phyloP scores from a whole-genome alignment of 257 asterid species.

The Capsicum baccatum region DNA sequence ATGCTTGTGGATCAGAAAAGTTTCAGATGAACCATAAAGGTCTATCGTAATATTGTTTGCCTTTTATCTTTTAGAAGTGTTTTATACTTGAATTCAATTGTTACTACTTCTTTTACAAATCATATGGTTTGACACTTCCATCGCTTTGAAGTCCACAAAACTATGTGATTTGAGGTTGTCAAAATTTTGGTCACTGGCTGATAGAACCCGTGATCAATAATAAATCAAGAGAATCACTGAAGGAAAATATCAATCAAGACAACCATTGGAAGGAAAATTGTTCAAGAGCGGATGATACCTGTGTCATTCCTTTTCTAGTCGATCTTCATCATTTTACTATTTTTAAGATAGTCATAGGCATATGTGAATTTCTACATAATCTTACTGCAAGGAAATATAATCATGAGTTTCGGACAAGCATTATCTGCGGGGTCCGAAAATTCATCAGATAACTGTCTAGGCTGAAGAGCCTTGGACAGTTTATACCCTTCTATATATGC shows the following conservation, averaged over 20 bases:
- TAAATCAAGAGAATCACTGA: not conserved
- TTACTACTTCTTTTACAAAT: not conserved
- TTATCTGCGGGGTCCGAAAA: slow-evolving; percentile 5
- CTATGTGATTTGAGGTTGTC: not conserved
- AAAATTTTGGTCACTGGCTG: slow-evolving; percentile 7
- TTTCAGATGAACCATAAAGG: slow-evolving; percentile 6
- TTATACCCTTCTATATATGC: not conserved
- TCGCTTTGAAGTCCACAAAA: not conserved
- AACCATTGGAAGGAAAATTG: not conserved
- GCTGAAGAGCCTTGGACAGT: slow-evolving; percentile 8
- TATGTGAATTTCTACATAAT: not conserved
- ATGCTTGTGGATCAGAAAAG: not conserved
- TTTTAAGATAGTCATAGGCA: not conserved
- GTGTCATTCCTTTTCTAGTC: not conserved
- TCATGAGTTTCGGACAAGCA: slow-evolving; percentile 7
- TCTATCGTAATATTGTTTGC: not conserved
- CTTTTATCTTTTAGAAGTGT: not conserved
- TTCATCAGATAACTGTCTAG: not conserved
- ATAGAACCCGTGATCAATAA: not conserved
- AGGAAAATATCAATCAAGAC: not conserved
- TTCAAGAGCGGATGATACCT: not conserved
- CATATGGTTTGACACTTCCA: not conserved
- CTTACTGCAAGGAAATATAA: not conserved
- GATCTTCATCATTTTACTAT: slow-evolving; percentile 6
- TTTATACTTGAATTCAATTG: not conserved